Percentiles rank a stretch among this genome's conserved stretches.
Conservation (phyloP, 371 early-diverging fungal genomes). For the Paramicrosporidium saccamoebae region DNA sequence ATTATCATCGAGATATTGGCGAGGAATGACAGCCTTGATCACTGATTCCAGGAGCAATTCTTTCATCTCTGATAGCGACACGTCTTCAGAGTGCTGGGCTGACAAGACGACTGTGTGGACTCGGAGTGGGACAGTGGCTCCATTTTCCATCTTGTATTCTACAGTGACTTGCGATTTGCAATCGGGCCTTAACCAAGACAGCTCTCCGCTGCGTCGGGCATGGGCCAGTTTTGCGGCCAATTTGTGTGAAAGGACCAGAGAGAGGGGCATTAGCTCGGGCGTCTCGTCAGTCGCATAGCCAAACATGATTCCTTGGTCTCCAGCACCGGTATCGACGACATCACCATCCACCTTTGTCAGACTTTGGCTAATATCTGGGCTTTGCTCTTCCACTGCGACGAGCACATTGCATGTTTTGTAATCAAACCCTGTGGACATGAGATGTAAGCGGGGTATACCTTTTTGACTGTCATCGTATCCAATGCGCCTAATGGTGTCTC, state of each 20-base stretch:
- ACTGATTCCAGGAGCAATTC: constrained; percentile 69
- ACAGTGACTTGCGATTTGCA: constrained; percentile 98
- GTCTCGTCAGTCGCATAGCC: constrained; percentile 96
- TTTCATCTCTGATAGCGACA: constrained; percentile 46
- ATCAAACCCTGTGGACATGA: too few species aligned
- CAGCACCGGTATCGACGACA: constrained; percentile 89
- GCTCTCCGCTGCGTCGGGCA: constrained; percentile 60
- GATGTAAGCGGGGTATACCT: constrained; percentile 12
- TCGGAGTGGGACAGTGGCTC: constrained; percentile 69
- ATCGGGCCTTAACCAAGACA: constrained; percentile 86
- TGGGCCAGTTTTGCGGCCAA: constrained; percentile 79
- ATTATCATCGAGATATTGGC: constrained; percentile 44
- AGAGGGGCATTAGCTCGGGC: constrained; percentile 94
- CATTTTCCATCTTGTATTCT: constrained; percentile 82
- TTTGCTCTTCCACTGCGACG: constrained; percentile 95
- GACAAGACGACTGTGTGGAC: constrained; percentile 95
- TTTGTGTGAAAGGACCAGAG: constrained; percentile 80
- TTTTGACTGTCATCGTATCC: constrained; percentile 89
- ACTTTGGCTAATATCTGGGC: constrained; percentile 90
- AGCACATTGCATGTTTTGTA: constrained; percentile 97
- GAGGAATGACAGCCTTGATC: constrained; percentile 74
- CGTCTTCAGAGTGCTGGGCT: constrained; percentile 79
- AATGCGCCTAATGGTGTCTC: constrained; percentile 83
- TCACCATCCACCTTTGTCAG: constrained; percentile 54
- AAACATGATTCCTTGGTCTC: constrained; percentile 96